These are phyloP conservation scores for Aspergillus tubingensis DNA, from an alignment of 2,329 filamentous ascomycete genomes.

Conservation along the genomic window DNA sequence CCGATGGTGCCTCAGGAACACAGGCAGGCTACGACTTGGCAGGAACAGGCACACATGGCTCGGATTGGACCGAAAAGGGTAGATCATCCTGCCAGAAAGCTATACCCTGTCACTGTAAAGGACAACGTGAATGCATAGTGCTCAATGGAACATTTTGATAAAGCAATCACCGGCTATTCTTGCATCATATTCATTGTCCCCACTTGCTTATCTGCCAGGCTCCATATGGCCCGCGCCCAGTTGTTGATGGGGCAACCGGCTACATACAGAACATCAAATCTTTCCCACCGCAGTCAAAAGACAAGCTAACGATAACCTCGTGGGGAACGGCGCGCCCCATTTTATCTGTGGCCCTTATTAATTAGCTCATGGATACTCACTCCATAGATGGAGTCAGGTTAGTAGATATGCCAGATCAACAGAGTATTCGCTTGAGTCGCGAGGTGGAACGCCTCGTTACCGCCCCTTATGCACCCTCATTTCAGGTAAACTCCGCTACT, in stretches of 20 bases:
- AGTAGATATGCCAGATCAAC: conserved; percentile 28
- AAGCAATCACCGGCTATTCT: neutral
- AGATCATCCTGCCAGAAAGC: neutral
- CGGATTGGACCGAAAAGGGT: neutral
- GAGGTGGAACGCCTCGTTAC: conserved; percentile 52
- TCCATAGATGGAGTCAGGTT: neutral
- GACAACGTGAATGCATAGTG: neutral
- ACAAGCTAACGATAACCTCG: conserved; percentile 1
- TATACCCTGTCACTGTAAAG: neutral
- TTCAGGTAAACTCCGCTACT: conserved; percentile 45
- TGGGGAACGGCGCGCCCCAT: neutral
- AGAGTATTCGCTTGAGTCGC: conserved; percentile 29
- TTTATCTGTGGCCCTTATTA: neutral
- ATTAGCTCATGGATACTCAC: neutral
- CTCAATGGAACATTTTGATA: neutral
- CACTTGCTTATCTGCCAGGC: neutral
- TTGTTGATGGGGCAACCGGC: conserved; percentile 26
- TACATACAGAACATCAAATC: conserved; percentile 13
- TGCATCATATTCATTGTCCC: neutral
- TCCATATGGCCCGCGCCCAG: neutral
- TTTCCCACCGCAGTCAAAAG: neutral
- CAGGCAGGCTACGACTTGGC: neutral
- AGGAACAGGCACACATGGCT: neutral
- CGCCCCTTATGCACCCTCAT: conserved; percentile 53
- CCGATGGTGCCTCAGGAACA: conserved; percentile 1